Evolutionary conservation across 2,329 filamentous ascomycete genomes (phyloP).

Genomic region (Aspergillus awamori): DNA sequence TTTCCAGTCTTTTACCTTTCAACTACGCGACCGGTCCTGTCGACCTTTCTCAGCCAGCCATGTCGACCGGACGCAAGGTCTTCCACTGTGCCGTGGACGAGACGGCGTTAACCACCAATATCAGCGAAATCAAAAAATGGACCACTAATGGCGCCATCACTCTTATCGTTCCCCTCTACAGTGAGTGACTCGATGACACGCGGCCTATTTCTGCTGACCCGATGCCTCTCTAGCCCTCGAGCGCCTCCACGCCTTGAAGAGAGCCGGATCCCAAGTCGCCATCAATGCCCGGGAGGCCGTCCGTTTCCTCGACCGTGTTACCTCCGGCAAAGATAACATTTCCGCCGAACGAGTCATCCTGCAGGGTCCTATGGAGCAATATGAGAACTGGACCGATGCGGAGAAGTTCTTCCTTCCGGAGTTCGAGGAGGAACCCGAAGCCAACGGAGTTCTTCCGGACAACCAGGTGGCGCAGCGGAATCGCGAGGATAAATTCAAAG

Average conservation of each 20-base stretch:
- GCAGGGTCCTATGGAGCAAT: slow-evolving; percentile 55
- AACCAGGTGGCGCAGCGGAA: slow-evolving; percentile 23
- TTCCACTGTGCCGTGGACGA: slow-evolving; percentile 58
- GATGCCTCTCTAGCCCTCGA: slow-evolving; percentile 44
- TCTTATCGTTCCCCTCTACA: slow-evolving; percentile 56
- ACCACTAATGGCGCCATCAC: slow-evolving; percentile 53
- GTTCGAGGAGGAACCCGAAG: slow-evolving; percentile 45
- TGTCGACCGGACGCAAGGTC: slow-evolving; percentile 49
- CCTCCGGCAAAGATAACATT: slow-evolving; percentile 50
- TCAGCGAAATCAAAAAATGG: slow-evolving; percentile 57
- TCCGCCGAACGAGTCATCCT: slow-evolving; percentile 48
- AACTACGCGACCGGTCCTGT: slow-evolving; percentile 26
- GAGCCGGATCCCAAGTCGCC: slow-evolving; percentile 50
- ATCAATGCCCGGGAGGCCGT: slow-evolving; percentile 56
- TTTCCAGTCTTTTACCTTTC: slow-evolving; percentile 17
- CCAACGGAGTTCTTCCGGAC: slow-evolving; percentile 21
- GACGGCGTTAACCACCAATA: slow-evolving; percentile 55
- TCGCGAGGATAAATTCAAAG: slow-evolving; percentile 24
- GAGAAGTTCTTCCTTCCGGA: slow-evolving; percentile 50
- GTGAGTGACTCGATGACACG: slow-evolving; percentile 36
- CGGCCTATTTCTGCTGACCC: slow-evolving; percentile 9
- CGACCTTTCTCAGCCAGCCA: slow-evolving; percentile 28
- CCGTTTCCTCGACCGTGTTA: slow-evolving; percentile 55
- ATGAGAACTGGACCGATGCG: slow-evolving; percentile 49
- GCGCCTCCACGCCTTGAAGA: slow-evolving; percentile 50